Evolutionary conservation across 805 yeast genomes (phyloP).

Genomic region (Priceomyces melissophilus): DNA sequence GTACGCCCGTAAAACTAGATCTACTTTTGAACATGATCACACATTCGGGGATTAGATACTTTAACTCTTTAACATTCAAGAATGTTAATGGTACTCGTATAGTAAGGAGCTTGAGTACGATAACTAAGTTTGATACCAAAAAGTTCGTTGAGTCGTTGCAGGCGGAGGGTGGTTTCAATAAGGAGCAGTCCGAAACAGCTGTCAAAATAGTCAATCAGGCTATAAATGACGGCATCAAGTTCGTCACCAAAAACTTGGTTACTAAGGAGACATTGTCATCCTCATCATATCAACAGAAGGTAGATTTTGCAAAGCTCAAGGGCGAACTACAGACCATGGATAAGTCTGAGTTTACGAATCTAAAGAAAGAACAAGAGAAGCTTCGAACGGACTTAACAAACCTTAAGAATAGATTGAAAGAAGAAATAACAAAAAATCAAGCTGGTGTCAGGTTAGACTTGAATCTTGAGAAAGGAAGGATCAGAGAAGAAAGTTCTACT

Average conservation of each 20-base stretch:
- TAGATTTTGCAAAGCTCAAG: conserved; percentile 90
- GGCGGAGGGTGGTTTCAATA: conserved; percentile 63
- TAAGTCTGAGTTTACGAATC: conserved; percentile 74
- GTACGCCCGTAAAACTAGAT: too few relatives aligned
- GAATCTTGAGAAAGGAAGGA: conserved; percentile 91
- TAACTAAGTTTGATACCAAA: conserved; percentile 69
- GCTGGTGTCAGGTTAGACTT: conserved; percentile 89
- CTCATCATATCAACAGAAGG: conserved; percentile 91
- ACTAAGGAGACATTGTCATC: conserved; percentile 79
- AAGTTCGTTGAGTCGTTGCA: conserved; percentile 65
- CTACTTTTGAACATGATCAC: too few relatives aligned
- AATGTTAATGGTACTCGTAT: neutral
- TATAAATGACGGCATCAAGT: conserved; percentile 73
- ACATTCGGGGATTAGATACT: too few relatives aligned
- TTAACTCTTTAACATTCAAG: neutral
- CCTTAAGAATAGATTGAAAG: conserved; percentile 77
- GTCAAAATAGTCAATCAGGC: conserved; percentile 71
- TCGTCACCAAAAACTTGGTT: conserved; percentile 75
- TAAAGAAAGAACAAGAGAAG: conserved; percentile 84
- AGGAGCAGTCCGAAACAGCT: conserved; percentile 76
- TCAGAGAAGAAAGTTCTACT: conserved; percentile 87
- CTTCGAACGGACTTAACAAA: conserved; percentile 82
- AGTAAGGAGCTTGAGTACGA: conserved; percentile 18
- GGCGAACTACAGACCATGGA: conserved; percentile 90
- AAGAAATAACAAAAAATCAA: conserved; percentile 85